Conservation (phyloP, 2,329 filamentous ascomycete species). For the Cladosporium austrohemisphaericum region DNA sequence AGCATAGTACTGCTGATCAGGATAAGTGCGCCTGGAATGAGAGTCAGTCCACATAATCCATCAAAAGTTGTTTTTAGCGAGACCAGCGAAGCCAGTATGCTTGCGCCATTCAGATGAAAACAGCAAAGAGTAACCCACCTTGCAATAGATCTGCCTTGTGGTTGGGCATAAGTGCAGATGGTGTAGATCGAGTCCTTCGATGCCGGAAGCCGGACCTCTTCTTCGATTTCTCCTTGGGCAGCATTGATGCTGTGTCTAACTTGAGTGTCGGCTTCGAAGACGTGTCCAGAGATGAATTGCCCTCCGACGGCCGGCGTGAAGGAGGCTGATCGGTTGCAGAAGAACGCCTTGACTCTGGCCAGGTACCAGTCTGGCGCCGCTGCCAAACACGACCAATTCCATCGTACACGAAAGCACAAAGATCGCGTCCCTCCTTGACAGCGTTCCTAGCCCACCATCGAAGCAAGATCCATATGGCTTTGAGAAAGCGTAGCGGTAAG, state of each 20-base stretch:
- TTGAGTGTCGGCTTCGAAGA: slow-evolving; percentile 3
- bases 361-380: slow-evolving; percentile 20
- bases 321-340: slow-evolving; percentile 5
- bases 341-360: slow-evolving; percentile 1
- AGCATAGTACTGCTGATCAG: slow-evolving; percentile 79
- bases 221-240: slow-evolving; percentile 2
- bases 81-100: too few species aligned
- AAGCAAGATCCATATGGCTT: slow-evolving; percentile 71
- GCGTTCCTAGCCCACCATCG: slow-evolving; percentile 75
- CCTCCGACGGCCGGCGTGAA: slow-evolving; percentile 6
- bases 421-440: slow-evolving; percentile 65
- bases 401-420: slow-evolving; percentile 72
- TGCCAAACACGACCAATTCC: slow-evolving; percentile 77
- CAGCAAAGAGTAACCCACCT: slow-evolving; percentile 46
- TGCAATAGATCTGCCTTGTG: slow-evolving; percentile 96
- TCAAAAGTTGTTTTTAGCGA: too few species aligned
- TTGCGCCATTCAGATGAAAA: too few species aligned
- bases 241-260: not conserved
- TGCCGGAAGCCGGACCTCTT: slow-evolving; percentile 48
- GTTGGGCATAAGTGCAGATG: slow-evolving; percentile 77
- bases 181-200: slow-evolving; percentile 74
- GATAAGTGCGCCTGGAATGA: slow-evolving; percentile 59
- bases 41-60: not conserved
- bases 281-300: not conserved
- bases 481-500: slow-evolving; percentile 79